Evolutionary conservation across 176 grass and related monocot genomes (phyloP), one percentile per base, ranked within the genome.

Genomic region (Aechmea fasciata): DNA sequence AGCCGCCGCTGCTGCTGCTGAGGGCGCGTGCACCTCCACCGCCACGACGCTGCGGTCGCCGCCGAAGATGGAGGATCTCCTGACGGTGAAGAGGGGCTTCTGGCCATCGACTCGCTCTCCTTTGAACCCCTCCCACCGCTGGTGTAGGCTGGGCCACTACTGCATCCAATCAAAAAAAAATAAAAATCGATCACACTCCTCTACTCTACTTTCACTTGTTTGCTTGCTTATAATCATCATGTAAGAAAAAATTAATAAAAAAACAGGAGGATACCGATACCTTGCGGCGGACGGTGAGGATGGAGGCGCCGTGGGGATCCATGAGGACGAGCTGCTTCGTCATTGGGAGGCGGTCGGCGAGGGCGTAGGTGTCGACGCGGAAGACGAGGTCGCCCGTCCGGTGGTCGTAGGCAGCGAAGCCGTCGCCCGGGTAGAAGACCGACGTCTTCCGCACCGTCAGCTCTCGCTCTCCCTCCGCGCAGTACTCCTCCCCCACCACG

Each of bases 381-480:
- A 99, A 99, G 41, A 84, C 82, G 10, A 99, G 74, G 41, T 64
- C 84, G 0, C 94, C 94, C 2, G 77, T 90, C n/a, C 73, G 71
- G 82, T 88, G 86, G 83, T 99, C 94, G 79, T 93, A 99, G 64
- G 87, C 94, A 63, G 81, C 89, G 59, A 93, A 84, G 1, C 94
- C 89, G 73, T 99, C 94, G 1, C 89, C 89, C 0, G 78, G 84
- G 0, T 65, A 82, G 81, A 99, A 99, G 12, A 99, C 71, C 61
- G 89, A 85, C 12, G 94, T 99, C 87, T 99, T 99, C 71, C 87
- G 67, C 74, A 99, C 94, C 77, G 94, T 99, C 62, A 99, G 79
- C 83, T 90, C 87, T 81, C 82, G 62, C 54, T 90, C 89, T 78
- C 73, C 78, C 20, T 52, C 63, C 26, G 51, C 74, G 80, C 87